Evolutionary conservation across 148 eudicot genomes (phyloP), one percentile per base, ranked within the genome.

Genomic region (Simmondsia chinensis): DNA sequence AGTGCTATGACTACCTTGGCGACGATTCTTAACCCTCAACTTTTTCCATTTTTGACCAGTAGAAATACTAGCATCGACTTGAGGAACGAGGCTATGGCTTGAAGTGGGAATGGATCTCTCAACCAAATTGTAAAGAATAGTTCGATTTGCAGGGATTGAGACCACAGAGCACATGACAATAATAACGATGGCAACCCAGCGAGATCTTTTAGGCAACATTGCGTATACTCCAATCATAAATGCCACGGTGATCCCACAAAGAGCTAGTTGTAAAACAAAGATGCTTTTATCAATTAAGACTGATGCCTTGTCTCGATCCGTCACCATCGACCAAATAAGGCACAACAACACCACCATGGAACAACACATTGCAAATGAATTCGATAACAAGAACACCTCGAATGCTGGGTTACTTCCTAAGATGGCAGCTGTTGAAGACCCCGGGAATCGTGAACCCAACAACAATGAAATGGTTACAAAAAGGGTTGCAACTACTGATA

Each of bases 151-250:
- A 15, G 21, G 2, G 18, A 37, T 2, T 2, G 3, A 9, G 7
- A 37, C 21, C 1, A 37, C 5, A 37, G 20, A 37, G 21, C 41
- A 37, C 41, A 47, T 20, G 28, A 33, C 3, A 7, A 47, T 5
- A 3, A 47, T 12, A 12, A 47, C 9, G 12, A 47, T 33, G 10
- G 52, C 39, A 2, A 9, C 20, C 52, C 52, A 47, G 27, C 31
- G 20, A 2, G 39, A 9, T 28, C 33, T 47, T 0, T n/a, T 4
- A 14, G 21, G 3, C 1, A 20, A 19, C 2, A 47, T 39, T 0
- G 12, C 2, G 18, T 32, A 47, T 2, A 47, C 52, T 20, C 28
- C 52, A 7, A 16, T 19, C 52, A 47, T 33, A 9, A 47, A 47
- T 9, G 52, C 28, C 15, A 47, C 2, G 2, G 21, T 6, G 16